Conservation (phyloP, 1,284 basidiomycete species). For the Crucibulum parvulum region DNA sequence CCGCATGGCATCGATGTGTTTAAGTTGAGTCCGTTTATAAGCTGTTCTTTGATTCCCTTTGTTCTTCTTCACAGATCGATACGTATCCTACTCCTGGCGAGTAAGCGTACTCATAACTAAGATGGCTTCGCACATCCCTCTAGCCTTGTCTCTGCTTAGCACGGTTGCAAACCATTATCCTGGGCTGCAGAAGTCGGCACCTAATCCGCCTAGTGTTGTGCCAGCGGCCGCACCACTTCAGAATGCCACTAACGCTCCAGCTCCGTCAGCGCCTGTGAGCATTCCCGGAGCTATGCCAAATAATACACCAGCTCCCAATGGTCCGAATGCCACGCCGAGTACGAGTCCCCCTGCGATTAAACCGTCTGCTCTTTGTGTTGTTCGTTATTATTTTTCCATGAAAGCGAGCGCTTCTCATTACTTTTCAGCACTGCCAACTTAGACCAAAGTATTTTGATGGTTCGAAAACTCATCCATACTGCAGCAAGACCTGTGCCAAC, state of each 20-base stretch:
- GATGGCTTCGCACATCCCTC: constrained; percentile 56
- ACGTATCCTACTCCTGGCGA: constrained; percentile 15
- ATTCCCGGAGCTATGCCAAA: constrained; percentile 22
- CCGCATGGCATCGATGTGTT: constrained; percentile 17
- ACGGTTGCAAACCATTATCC: constrained; percentile 56
- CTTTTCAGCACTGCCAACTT: constrained; percentile 49
- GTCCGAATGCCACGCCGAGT: constrained; percentile 6
- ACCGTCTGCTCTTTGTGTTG: constrained; percentile 44
- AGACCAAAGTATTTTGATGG: constrained; percentile 58
- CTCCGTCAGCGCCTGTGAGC: constrained; percentile 28
- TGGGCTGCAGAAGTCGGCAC: constrained; percentile 40
- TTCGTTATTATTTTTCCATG: constrained; percentile 19
- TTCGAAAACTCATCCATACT: constrained; percentile 49
- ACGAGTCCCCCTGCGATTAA: constrained; percentile 26
- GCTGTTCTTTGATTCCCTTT: constrained; percentile 22
- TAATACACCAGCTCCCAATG: neutral
- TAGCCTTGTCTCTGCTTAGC: constrained; percentile 58
- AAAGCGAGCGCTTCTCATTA: neutral
- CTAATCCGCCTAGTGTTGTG: constrained; percentile 16
- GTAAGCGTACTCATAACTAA: constrained; percentile 11
- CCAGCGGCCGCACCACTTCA: constrained; percentile 26
- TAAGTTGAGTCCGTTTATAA: constrained; percentile 22
- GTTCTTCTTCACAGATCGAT: constrained; percentile 21
- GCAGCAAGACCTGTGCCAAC: constrained; percentile 51
- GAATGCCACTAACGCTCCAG: constrained; percentile 19